These are phyloP conservation scores for Micractinium conductrix DNA, from an alignment of 139 green algal species.

Conservation along the genomic window DNA sequence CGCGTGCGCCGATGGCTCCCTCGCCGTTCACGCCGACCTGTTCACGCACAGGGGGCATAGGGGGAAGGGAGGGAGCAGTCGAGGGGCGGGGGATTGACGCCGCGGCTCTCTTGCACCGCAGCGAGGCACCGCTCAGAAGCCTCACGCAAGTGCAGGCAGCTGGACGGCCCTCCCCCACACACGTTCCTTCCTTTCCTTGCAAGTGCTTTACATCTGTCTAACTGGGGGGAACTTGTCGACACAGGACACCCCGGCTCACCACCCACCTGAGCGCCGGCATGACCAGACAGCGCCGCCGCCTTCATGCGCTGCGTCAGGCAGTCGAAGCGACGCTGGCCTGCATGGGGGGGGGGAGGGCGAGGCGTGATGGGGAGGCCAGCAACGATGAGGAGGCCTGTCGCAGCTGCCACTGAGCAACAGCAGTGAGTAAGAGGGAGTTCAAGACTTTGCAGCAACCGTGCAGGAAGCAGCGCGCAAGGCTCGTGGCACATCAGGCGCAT, in stretches of 20 bases:
- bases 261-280: constrained; percentile 53
- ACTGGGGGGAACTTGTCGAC: not conserved
- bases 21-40: constrained; percentile 72
- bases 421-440: too few species aligned
- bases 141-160: too few species aligned
- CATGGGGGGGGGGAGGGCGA: not conserved
- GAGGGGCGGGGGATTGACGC: too few species aligned
- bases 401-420: not conserved
- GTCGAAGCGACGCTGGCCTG: constrained; percentile 54
- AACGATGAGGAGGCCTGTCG: not conserved
- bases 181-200: too few species aligned
- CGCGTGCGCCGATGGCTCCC: constrained; percentile 68
- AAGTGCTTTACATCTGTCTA: too few species aligned
- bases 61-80: not conserved
- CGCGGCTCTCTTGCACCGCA: too few species aligned
- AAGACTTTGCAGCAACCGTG: too few species aligned
- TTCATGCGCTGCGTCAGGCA: constrained; percentile 77
- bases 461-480: too few species aligned
- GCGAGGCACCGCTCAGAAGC: too few species aligned
- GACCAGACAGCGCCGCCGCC: constrained; percentile 71
- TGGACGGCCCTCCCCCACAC: too few species aligned
- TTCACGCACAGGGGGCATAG: not conserved
- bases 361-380: too few species aligned
- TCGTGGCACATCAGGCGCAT: too few species aligned
- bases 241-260: not conserved